Base-by-base conservation (phyloP, 306 rosid genomes). In the Ceratonia siliqua region DNA sequence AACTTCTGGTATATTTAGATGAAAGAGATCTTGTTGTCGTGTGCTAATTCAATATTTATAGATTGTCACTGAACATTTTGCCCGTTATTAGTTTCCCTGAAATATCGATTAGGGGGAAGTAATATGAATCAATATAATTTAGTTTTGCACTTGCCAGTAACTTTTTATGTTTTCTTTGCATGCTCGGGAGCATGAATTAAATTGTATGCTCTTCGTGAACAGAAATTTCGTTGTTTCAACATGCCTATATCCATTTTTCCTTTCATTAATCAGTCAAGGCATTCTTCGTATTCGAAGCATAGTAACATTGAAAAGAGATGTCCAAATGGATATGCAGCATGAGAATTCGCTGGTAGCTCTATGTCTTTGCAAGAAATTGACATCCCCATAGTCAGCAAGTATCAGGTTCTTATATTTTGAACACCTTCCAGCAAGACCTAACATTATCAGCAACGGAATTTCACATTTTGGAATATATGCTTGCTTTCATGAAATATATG, bases 21-120 rank as follows among this genome's bases (percentile, higher is more conserved):
- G 42, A 72, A 67, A 46, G 56, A 28, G 54, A 22, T 42, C 54
- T 61, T 73, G 52, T n/a, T 79, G 64, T 42, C 18, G n/a, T 62
- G 62, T 18, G 80, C 81, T 46, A 57, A 62, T 55, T 56, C 68
- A 43, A n/a, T 67, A 20, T 61, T 25, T 61, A 75, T 68, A 71
- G 79, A 48, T 33, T 45, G 36, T 68, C n/a, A 15, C 48, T 17
- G 35, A 28, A 33, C 3, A 7, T 48, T 48, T 18, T 6, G 18
- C 39, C 61, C 52, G 6, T 5, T 62, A 0, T 36, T 46, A 71
- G 50, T 61, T 62, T 68, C 38, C 39, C 62, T 43, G 57, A 64
- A 48, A 48, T 48, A 68, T 75, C 64, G 76, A 52, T 61, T 33
- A 70, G 57, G 52, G 11, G 17, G 48, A 69, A 49, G 70, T 28